These are phyloP conservation scores for Cytidiella melzeri DNA, from an alignment of 768 basidiomycete genomes.

Conservation along the genomic window DNA sequence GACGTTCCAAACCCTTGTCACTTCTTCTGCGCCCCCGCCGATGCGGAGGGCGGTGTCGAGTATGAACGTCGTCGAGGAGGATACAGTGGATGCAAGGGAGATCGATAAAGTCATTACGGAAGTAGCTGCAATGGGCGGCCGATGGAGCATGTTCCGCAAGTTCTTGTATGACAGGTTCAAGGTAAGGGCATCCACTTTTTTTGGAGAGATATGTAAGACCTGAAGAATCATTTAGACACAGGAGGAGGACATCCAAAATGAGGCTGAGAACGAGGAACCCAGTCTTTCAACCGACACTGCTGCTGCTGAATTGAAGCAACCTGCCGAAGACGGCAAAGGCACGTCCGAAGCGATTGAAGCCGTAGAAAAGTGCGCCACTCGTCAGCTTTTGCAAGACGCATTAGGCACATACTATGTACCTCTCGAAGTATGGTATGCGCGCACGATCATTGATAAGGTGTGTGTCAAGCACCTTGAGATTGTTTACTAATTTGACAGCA, in stretches of 20 bases:
- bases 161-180: constrained; percentile 74
- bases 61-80: constrained; percentile 36
- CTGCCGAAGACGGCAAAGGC: not conserved
- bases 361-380: constrained; percentile 48
- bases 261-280: not conserved
- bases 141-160: constrained; percentile 88
- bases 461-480: constrained; percentile 6
- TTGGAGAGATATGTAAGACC: not conserved
- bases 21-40: constrained; percentile 19
- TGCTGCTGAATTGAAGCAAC: not conserved
- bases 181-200: too few relatives aligned
- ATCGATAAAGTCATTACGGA: constrained; percentile 89
- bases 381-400: constrained; percentile 57
- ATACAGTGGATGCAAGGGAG: constrained; percentile 75
- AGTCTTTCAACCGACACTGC: not conserved
- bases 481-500: not conserved
- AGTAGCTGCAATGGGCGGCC: constrained; percentile 79
- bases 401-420: constrained; percentile 77
- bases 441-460: constrained; percentile 85
- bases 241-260: not conserved
- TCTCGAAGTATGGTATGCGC: constrained; percentile 88
- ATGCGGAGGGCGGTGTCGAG: constrained; percentile 15
- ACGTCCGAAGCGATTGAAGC: constrained; percentile 17
- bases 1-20: constrained; percentile 25
- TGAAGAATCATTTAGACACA: not conserved